Conservation (phyloP, 352 stramenopile species). For the Phytophthora fragariaefolia region DNA sequence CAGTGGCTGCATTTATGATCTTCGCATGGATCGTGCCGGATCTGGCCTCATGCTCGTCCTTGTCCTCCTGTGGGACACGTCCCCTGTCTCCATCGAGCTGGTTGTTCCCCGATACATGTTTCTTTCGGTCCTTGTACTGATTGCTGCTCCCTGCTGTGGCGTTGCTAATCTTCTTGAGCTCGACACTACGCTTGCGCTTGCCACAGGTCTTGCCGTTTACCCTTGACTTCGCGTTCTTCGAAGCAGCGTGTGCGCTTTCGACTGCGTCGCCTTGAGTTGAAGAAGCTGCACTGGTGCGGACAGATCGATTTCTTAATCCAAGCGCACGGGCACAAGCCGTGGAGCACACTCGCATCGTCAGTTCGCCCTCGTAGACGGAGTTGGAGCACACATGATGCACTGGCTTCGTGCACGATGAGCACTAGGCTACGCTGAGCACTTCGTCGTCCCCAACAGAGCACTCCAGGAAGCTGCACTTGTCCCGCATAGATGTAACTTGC, state of each 20-base stretch:
- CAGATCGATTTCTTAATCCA: background rate
- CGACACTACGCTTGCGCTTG: background rate
- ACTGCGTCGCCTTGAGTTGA: background rate
- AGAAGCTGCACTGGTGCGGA: background rate
- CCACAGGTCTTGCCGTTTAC: background rate
- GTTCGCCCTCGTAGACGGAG: background rate
- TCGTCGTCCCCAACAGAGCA: background rate
- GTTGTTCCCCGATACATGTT: background rate
- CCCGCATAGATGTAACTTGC: background rate
- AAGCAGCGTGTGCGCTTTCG: background rate
- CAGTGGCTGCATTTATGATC: background rate
- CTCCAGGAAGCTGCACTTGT: background rate
- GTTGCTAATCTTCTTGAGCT: background rate
- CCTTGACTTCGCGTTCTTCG: background rate
- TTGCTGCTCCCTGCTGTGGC: background rate
- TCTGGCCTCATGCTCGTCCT: background rate
- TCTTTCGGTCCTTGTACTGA: background rate
- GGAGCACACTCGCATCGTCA: background rate
- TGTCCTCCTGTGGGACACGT: background rate
- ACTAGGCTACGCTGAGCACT: background rate
- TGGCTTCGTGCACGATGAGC: background rate
- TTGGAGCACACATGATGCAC: background rate
- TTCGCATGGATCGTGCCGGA: background rate
- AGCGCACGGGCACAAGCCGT: background rate
- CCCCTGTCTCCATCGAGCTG: background rate